Evolutionary conservation across 2,329 filamentous ascomycete genomes (phyloP).

Genomic region (Tolypocladium endophyticum): DNA sequence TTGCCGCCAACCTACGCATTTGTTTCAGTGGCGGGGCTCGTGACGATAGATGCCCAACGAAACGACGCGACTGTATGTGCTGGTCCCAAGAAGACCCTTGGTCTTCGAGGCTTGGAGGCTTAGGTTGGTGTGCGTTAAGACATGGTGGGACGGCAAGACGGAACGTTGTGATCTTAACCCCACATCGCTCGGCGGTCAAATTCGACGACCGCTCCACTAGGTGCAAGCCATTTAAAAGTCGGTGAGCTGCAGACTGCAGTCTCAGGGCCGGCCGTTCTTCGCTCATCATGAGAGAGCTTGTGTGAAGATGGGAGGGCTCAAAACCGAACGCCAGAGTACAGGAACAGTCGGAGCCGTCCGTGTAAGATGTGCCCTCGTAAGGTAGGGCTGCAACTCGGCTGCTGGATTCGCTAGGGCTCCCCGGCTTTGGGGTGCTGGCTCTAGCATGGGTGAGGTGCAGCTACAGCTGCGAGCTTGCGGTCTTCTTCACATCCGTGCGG

Average conservation of each 20-base stretch:
- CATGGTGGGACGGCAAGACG: constrained; percentile 2
- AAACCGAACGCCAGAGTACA: not conserved
- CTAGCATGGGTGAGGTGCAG: not conserved
- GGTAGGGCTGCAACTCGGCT: not conserved
- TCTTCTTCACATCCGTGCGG: not conserved
- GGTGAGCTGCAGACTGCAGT: constrained; percentile 11
- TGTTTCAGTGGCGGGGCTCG: not conserved
- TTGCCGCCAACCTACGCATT: not conserved
- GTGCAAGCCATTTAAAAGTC: constrained; percentile 17
- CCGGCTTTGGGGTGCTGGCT: not conserved
- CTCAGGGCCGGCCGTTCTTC: not conserved
- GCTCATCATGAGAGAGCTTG: not conserved
- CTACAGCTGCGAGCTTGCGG: not conserved
- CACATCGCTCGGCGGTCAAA: constrained; percentile 2
- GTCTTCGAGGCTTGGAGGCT: not conserved
- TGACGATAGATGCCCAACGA: not conserved
- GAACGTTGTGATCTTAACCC: not conserved
- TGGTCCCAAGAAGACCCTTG: not conserved
- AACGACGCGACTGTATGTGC: no score
- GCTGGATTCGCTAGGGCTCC: no score
- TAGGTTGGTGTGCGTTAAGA: not conserved
- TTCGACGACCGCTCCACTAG: constrained; percentile 13
- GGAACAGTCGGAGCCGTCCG: not conserved
- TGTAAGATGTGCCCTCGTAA: not conserved
- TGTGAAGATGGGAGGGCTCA: not conserved